Percentiles rank a stretch among this genome's conserved stretches.
phyloP scores from a whole-genome alignment of 768 basidiomycete genomes.

The Mycena vulgaris region DNA sequence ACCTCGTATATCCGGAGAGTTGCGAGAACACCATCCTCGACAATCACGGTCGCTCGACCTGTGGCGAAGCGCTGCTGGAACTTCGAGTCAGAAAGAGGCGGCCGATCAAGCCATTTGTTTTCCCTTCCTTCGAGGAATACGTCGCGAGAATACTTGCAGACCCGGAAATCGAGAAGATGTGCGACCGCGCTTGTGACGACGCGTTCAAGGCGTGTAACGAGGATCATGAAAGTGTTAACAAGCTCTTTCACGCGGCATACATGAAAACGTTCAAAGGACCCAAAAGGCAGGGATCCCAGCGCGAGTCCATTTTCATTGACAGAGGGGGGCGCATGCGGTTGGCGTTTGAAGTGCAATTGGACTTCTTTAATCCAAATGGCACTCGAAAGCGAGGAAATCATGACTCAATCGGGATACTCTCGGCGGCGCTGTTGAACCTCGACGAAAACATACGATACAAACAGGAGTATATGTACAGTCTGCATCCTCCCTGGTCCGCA shows the following conservation, averaged over 20 bases:
- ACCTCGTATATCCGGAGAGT: conserved; percentile 15
- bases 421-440: conserved; percentile 52
- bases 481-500: conserved; percentile 49
- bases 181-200: conserved; percentile 29
- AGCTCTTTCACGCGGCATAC: conserved; percentile 43
- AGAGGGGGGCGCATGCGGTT: conserved; percentile 29
- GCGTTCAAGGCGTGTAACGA: conserved; percentile 19
- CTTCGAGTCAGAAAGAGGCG: conserved; percentile 1
- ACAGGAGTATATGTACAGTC: conserved; percentile 52
- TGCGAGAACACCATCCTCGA: conserved; percentile 22
- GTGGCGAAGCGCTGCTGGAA: conserved; percentile 9
- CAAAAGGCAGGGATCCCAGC: no score
- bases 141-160: conserved; percentile 33
- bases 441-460: conserved; percentile 48
- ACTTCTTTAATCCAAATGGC: conserved; percentile 54
- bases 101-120: conserved; percentile 37
- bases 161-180: conserved; percentile 26
- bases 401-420: conserved; percentile 50
- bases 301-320: conserved; percentile 43
- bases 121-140: conserved; percentile 37
- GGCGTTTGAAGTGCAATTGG: conserved; percentile 48
- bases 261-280: conserved; percentile 45
- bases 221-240: conserved; percentile 7
- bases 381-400: conserved; percentile 42
- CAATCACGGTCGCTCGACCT: background rate